Evolutionary conservation across 306 rosid species (phyloP).

Genomic region (Fragaria iinumae): DNA sequence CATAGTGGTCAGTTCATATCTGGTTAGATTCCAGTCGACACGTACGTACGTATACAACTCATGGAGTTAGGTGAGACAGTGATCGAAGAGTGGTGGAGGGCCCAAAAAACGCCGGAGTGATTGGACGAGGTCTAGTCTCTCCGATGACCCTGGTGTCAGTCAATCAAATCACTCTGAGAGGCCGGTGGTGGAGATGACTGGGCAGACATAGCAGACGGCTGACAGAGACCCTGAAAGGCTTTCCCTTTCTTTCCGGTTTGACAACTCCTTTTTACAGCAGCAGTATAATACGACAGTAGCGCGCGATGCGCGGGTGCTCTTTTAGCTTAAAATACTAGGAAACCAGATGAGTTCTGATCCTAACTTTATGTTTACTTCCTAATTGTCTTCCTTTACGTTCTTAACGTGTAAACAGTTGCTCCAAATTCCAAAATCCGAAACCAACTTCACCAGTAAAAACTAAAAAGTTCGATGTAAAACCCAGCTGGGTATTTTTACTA

Average conservation of each 20-base stretch:
- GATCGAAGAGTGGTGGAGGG: not conserved
- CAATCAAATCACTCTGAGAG: constrained; percentile 11
- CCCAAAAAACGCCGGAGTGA: constrained; percentile 4
- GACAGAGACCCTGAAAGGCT: constrained; percentile 32
- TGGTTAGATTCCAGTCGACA: not conserved
- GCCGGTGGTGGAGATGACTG: constrained; percentile 11
- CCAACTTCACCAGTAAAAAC: too few relatives aligned
- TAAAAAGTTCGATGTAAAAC: too few relatives aligned
- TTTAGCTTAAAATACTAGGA: not conserved
- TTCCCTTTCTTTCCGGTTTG: not conserved
- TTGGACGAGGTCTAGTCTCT: constrained; percentile 32
- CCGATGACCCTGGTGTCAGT: constrained; percentile 26
- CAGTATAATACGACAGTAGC: constrained; percentile 36
- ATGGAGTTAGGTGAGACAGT: not conserved
- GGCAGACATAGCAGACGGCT: constrained; percentile 43
- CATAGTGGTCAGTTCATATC: not conserved
- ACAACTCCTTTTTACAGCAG: not conserved
- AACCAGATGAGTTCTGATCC: not conserved
- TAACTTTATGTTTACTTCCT: not conserved
- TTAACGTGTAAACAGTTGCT: not conserved
- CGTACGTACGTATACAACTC: not conserved
- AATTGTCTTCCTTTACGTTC: not conserved
- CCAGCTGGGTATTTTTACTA: too few relatives aligned
- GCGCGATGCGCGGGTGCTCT: constrained; percentile 82
- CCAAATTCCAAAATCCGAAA: too few relatives aligned